Evolutionary conservation across 495 filamentous ascomycete genomes (phyloP), one percentile per base, ranked within the genome.

Genomic region (Friedmanniomyces endolithicus): DNA sequence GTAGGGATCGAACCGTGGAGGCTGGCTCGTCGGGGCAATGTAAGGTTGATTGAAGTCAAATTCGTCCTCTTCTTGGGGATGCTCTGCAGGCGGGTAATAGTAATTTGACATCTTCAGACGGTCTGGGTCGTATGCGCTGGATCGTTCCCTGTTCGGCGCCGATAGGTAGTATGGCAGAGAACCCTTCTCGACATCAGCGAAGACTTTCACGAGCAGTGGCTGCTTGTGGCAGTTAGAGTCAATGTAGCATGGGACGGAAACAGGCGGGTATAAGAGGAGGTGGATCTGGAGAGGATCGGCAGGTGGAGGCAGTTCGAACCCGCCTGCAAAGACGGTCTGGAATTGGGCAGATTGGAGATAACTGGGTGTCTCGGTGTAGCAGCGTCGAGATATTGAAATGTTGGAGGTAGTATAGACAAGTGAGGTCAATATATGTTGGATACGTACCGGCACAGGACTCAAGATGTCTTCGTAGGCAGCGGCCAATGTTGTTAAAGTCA

Each of bases 31-130:
- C 9, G 35, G 50, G 1, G 50, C 9, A 16, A n/a, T 9, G 19
- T 22, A 53, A 6, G 35, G 1, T 20, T 44, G 35, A 19, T 23
- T 50, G 24, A 48, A 48, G 33, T 40, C 41, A 41, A 55, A 48
- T 2, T 55, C 52, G 14, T 55, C 25, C n/a, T 50, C 52, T 12
- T 55, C 52, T 20, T 33, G 41, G 27, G 50, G 29, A 11, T 35
- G 19, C 39, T 23, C 31, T 16, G 48, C 12, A 1, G 41, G 52
- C 27, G 44, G 52, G 34, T 37, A 48, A 29, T 55, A 55, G 43
- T 47, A 55, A 9, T 44, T 44, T 1, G 52, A 55, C 52, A 55
- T 55, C 6, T 22, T 55, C 3, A 6, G 31, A 14, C 51, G 51
- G 33, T 27, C 25, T 19, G 31, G 31, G 17, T 44, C 29, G 16